Evolutionary conservation across 345 rosid genomes (phyloP), one percentile per base, ranked within the genome.

Genomic region (Eucalyptus sp.): DNA sequence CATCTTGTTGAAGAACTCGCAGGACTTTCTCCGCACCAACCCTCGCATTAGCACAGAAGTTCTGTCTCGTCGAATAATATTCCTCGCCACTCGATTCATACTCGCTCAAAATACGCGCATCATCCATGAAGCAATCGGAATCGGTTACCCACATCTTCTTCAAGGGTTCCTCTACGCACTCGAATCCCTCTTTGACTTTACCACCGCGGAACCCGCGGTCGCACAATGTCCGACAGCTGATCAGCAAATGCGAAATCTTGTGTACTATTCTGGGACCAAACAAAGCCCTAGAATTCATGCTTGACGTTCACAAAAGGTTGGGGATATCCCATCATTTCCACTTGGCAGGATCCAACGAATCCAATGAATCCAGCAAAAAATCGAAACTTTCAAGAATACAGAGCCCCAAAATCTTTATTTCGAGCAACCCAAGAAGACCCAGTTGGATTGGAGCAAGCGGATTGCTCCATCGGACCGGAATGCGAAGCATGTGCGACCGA

Each of bases 1-100:
- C 96, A 90, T 95, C 98, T 89, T 92, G 94, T 51, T 87, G 90
- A 83, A 97, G 94, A 88, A 94, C 89, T 88, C 93, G 93, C 79
- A 96, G 93, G 87, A 96, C 91, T 50, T 92, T 94, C 81, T 87
- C 89, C 60, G 97, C 98, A 89, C 94, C 92, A 16, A 87, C 62
- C 90, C 90, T 94, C 50, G 87, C 93, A 49, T 88, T 91, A 89
- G 91, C 90, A 15, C 93, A n/a, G 92, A 92, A 94, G 15, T 84
- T 84, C 80, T 62, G 90, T 87, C 95, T 90, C 31, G 20, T 89
- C 10, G 90, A 86, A 48, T 89, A 86, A 33, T 85, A 49, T 60
- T 87, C 91, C 81, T 88, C 90, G 10, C 43, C 50, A 13, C 51
- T 43, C n/a, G 71, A 89, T n/a, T 51, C 91, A 71, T 86, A 44